Evolutionary conservation across 1,284 basidiomycete species (phyloP).

Genomic region (Rhodotorula sp.): DNA sequence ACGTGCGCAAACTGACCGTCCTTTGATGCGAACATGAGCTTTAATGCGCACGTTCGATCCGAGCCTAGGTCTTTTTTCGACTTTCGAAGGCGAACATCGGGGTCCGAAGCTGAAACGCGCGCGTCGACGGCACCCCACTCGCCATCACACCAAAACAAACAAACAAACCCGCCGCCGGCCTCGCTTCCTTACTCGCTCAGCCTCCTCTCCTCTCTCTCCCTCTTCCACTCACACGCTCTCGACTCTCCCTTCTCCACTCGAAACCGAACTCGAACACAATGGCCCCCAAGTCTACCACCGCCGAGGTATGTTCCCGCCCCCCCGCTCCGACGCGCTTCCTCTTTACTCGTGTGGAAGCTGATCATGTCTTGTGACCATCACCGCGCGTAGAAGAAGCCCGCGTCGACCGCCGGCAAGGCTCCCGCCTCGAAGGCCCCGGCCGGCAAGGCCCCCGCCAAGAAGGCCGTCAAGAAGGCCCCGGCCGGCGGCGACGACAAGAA

Average conservation of each 20-base stretch:
- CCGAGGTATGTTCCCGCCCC: constrained; percentile 45
- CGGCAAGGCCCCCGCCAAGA: constrained; percentile 75
- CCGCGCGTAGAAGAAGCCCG: constrained; percentile 38
- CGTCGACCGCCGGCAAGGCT: constrained; percentile 48
- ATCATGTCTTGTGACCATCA: no score
- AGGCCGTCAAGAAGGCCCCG: constrained; percentile 48
- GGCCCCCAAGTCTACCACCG: constrained; percentile 76
- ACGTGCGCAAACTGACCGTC: not conserved
- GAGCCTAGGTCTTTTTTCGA: no score
- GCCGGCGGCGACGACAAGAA: constrained; percentile 73
- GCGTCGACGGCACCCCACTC: no score
- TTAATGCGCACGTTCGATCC: not conserved
- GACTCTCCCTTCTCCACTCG: not conserved
- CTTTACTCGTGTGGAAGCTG: not conserved
- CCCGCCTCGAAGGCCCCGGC: constrained; percentile 73
- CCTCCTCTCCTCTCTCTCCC: constrained; percentile 4
- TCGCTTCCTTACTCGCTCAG: not conserved
- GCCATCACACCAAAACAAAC: not conserved
- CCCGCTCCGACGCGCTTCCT: not conserved
- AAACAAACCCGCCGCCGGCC: not conserved
- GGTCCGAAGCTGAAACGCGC: no score
- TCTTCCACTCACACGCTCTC: not conserved
- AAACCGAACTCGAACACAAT: constrained; percentile 51
- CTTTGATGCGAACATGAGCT: constrained; percentile 15
- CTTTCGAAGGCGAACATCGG: not conserved